Base-by-base conservation (phyloP, 75 land plant genomes). In the Azolla pinnata region DNA sequence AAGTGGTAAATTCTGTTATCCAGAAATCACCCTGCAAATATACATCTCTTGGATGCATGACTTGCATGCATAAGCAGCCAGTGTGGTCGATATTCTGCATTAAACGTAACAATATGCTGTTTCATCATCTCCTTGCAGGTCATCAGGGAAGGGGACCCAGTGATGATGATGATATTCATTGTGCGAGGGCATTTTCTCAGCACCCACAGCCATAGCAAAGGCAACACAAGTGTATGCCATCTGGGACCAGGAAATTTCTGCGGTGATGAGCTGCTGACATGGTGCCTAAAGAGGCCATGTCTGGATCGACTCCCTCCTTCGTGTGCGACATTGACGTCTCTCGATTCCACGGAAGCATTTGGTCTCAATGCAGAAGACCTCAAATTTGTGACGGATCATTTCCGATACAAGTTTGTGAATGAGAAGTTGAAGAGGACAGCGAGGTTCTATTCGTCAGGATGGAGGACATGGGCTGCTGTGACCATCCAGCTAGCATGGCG, bases 381-480 rank as follows among this genome's bases (percentile, higher is more conserved):
- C 24, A 63, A 67, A 55, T 91, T 76, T 75, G 78, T 91, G 38
- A 82, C 91, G 1, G 85, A 87, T 19, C 87, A 91, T 57, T 91
- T 91, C 76, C 61, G 89, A 9, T 83, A 83, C 79, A 83, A 76
- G 31, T 87, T 87, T 48, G 79, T 80, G 17, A 84, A 82, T 40
- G 88, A 87, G 51, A 80, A 72, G 71, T 72, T 87, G 19, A 91
- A 67, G 73, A 46, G 79, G 24, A 87, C 78, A 7, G 78, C 79
- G 20, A 49, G 93, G 60, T 84, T 70, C 63, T 81, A 86, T 65
- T 91, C 97, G 0, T 81, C 88, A 1, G 81, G 81, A 24, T 91
- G 97, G 97, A 59, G 88, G 17, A 87, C 87, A n/a, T 91, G 97
- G 97, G 97, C 83, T 0, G 91, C 85, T 4, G 91, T 91, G 3